Base-by-base conservation (phyloP, 2,329 filamentous ascomycete genomes). In the Xylaria multiplex region DNA sequence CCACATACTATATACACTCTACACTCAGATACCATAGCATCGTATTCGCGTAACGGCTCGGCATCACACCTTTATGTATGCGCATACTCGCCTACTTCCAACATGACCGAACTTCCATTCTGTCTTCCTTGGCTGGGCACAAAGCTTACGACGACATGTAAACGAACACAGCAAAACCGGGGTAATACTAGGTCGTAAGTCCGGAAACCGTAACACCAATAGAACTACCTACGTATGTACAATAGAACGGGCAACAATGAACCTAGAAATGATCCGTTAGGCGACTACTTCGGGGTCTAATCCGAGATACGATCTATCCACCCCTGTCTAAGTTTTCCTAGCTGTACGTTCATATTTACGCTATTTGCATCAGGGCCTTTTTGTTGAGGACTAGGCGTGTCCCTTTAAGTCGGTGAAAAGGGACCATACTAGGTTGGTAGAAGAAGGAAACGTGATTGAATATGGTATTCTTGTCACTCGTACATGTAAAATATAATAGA, bases 31-130 rank as follows among this genome's bases (percentile, higher is more conserved):
- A 16, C 19, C 22, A 32, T 22, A 45, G 8, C 40, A 53, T 64
- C 40, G 48, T 42, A 48, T 40, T 40, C 35, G 48, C 35, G 48
- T 53, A 48, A 46, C 48, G 30, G 19, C 30, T 35, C 30, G 40
- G 27, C 6, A 24, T 13, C 8, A n/a, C 22, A 40, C n/a, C 13
- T 30, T 43, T 9, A 11, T 7, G 6, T 32, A 46, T 19, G 9
- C 16, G 30, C 9, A 8, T 9, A 55, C 11, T 50, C 6, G 11
- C 3, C 19, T 45, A 8, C 50, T 16, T 16, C 16, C 22, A 56
- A 27, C 4, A 27, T 6, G 8, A 22, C 22, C 22, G 11, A 27
- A 11, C 4, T 37, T 40, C 43, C 14, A 35, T 16, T 11, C 14
- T 35, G 9, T 9, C 3, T 32, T 45, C 22, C 24, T 13, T 24